These are phyloP conservation scores for Penicillium diatomitis DNA, from an alignment of 495 filamentous ascomycete genomes.

Conservation along the genomic window DNA sequence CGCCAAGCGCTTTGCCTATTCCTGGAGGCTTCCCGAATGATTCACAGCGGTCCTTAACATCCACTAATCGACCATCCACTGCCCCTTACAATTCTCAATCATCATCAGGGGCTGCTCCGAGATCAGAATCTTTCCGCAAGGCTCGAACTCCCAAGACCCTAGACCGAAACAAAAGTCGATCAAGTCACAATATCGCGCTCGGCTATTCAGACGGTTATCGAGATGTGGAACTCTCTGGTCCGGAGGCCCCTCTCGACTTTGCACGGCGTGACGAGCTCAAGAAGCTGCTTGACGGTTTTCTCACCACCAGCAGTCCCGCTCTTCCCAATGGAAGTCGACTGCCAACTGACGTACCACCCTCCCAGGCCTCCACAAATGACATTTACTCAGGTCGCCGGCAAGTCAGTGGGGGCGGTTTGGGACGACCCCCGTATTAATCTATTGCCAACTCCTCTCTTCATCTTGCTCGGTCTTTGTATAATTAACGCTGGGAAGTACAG, in stretches of 20 bases:
- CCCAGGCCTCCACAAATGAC: slow-evolving; percentile 10
- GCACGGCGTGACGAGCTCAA: slow-evolving; percentile 26
- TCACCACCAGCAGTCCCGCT: slow-evolving; percentile 15
- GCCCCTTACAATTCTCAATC: slow-evolving; percentile 22
- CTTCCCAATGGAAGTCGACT: slow-evolving; percentile 14
- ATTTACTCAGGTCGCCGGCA: slow-evolving; percentile 16
- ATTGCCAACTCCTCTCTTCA: background rate
- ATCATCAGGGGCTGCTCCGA: slow-evolving; percentile 11
- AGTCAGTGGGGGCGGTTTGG: slow-evolving; percentile 26
- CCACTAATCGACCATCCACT: slow-evolving; percentile 27
- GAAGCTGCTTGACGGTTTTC: slow-evolving; percentile 31
- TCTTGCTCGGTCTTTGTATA: slow-evolving; percentile 9
- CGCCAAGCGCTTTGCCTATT: slow-evolving; percentile 29
- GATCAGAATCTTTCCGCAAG: slow-evolving; percentile 5
- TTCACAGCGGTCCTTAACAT: slow-evolving; percentile 26
- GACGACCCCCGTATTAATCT: slow-evolving; percentile 35
- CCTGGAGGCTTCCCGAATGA: slow-evolving; percentile 31
- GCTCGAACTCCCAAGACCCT: slow-evolving; percentile 18
- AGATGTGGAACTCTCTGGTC: slow-evolving; percentile 5
- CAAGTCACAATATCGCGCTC: slow-evolving; percentile 26
- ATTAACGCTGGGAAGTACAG: slow-evolving; percentile 4
- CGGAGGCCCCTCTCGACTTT: slow-evolving; percentile 7
- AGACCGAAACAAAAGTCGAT: slow-evolving; percentile 29
- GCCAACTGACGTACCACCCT: slow-evolving; percentile 2
- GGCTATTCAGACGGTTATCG: slow-evolving; percentile 8